Evolutionary conservation across 2,329 filamentous ascomycete genomes (phyloP), one percentile per base, ranked within the genome.

Genomic region (Amesomyces nigricolor): DNA sequence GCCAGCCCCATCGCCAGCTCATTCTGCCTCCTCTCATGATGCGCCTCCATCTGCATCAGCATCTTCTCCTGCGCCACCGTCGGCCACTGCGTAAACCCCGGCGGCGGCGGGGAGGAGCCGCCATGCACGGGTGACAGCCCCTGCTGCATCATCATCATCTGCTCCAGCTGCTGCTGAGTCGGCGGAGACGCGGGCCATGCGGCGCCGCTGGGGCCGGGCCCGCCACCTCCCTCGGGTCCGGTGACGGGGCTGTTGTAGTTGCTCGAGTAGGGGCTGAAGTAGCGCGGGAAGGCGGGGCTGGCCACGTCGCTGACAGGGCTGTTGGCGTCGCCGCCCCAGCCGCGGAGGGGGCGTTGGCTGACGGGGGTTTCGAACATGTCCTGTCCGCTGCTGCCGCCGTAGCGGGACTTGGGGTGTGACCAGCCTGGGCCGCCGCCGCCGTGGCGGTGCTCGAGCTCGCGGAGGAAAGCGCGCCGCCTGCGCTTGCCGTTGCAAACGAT

Each of bases 231-330:
- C 76, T 75, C 0, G 67, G 68, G 0, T 70, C 53, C 48, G 6
- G 48, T 79, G 57, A 81, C 72, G 0, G 82, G 82, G 62, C 80
- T 83, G 66, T 73, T 81, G 68, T 77, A 84, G 57, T 82, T 78
- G 40, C 80, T 82, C 17, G 73, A 75, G 64, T 85, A 85, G 0
- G 82, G 82, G 3, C 80, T 83, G 60, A 82, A 76, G 67, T 83
- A 81, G 6, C 72, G 74, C 1, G 72, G 69, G 59, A 60, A 60
- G 52, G 58, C 32, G 32, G 39, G 45, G 32, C 32, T 13, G 32
- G 32, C 9, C 8, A 13, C 11, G 46, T 58, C 73, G 45, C 75
- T 79, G 54, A 75, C 61, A 0, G 75, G 81, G 26, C 76, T 81
- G 59, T 80, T 77, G 22, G 46, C 59, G 7, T 78, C 46, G 10